Conservation (phyloP, 441 rosid species). For the Adansonia madagascariensis region DNA sequence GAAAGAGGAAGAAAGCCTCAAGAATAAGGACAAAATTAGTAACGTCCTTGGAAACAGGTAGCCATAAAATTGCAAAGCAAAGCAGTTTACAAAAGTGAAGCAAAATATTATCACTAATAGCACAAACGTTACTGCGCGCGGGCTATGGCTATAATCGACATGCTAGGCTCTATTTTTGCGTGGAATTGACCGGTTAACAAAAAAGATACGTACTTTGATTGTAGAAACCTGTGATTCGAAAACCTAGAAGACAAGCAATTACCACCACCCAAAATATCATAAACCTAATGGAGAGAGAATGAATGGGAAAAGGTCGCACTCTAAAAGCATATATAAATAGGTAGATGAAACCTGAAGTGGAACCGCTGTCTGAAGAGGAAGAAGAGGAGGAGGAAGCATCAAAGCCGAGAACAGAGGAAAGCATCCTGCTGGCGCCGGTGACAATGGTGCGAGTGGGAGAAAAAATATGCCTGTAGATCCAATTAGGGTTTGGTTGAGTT, state of each 20-base stretch:
- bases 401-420: conserved; percentile 64
- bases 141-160: background rate
- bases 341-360: conserved; percentile 47
- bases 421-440: conserved; percentile 75
- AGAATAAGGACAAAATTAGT: background rate
- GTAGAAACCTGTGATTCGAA: background rate
- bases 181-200: background rate
- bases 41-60: background rate
- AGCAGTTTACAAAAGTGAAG: background rate
- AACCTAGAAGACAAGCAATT: background rate
- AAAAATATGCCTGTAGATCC: conserved; percentile 73
- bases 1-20: background rate
- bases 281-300: background rate
- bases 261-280: background rate
- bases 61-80: background rate
- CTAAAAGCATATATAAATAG: background rate
- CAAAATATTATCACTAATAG: background rate
- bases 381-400: conserved; percentile 54
- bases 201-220: background rate
- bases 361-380: conserved; percentile 42
- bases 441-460: conserved; percentile 80
- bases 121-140: background rate
- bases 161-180: background rate
- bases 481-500: conserved; percentile 66
- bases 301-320: background rate